A percentile compares a stretch with the other conserved stretches of the same genome.
Conservation (phyloP, 2,329 filamentous ascomycete species). For the Thyridium curvatum region DNA sequence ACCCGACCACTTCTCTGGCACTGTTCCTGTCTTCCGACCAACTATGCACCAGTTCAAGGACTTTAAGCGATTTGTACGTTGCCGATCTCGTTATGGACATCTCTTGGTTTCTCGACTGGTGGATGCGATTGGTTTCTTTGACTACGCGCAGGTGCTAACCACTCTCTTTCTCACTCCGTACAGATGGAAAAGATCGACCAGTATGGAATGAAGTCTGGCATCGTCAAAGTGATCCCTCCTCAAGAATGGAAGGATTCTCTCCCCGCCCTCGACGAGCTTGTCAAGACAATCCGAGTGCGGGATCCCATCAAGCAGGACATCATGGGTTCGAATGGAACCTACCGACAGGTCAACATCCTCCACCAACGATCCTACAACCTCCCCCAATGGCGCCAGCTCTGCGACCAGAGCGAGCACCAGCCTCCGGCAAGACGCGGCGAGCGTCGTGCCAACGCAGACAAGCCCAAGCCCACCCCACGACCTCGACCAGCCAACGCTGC, state of each 20-base stretch:
- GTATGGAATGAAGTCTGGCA: constrained; percentile 96
- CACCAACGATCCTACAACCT: constrained; percentile 95
- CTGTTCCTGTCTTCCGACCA: constrained; percentile 89
- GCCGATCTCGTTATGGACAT: constrained; percentile 1
- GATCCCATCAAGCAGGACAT: constrained; percentile 99
- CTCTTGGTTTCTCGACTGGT: too few relatives aligned
- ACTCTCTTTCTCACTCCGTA: constrained; percentile 1
- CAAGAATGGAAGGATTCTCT: constrained; percentile 85
- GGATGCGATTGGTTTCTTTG: too few relatives aligned
- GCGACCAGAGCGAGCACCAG: constrained; percentile 92
- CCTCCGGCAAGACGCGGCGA: constrained; percentile 87
- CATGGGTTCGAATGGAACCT: constrained; percentile 89
- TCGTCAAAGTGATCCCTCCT: constrained; percentile 92
- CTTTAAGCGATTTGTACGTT: constrained; percentile 80
- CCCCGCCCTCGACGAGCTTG: constrained; percentile 71
- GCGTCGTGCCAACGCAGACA: constrained; percentile 57
- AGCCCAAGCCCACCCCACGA: constrained; percentile 35
- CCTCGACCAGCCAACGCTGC: constrained; percentile 24
- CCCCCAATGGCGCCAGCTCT: constrained; percentile 90
- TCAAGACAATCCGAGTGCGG: constrained; percentile 89
- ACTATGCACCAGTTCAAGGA: constrained; percentile 92
- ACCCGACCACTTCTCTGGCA: constrained; percentile 86
- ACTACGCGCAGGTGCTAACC: too few relatives aligned
- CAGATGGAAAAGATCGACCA: constrained; percentile 78
- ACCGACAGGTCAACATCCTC: constrained; percentile 94